Evolutionary conservation across 495 filamentous ascomycete genomes (phyloP).

Genomic region (Xylaria flabelliformis): DNA sequence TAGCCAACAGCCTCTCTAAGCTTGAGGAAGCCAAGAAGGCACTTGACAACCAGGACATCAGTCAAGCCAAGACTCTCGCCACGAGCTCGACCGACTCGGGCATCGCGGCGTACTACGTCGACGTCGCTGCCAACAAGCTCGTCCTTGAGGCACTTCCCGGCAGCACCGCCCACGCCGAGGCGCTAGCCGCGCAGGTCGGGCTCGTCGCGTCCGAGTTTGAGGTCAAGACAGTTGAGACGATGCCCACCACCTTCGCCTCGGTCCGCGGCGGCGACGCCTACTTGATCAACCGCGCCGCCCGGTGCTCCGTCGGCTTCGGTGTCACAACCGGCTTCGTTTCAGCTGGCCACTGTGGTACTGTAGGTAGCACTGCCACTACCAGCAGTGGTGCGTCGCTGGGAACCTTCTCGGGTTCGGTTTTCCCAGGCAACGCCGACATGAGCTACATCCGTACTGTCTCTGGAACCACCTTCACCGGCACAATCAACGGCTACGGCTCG

Average conservation of each 20-base stretch:
- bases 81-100: slow-evolving; percentile 26
- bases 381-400: slow-evolving; percentile 35
- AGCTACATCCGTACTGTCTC: slow-evolving; percentile 38
- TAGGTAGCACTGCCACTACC: slow-evolving; percentile 32
- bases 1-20: slow-evolving; percentile 38
- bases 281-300: slow-evolving; percentile 29
- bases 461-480: slow-evolving; percentile 34
- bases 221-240: slow-evolving; percentile 31
- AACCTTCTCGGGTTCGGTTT: slow-evolving; percentile 37
- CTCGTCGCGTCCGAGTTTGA: slow-evolving; percentile 37
- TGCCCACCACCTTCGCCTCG: slow-evolving; percentile 37
- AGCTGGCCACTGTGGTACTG: slow-evolving; percentile 38
- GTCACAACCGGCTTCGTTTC: slow-evolving; percentile 39
- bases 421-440: slow-evolving; percentile 39
- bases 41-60: slow-evolving; percentile 37
- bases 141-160: slow-evolving; percentile 35
- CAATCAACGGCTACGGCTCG: slow-evolving; percentile 35
- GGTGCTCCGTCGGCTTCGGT: slow-evolving; percentile 38
- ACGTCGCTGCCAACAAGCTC: slow-evolving; percentile 37
- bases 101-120: slow-evolving; percentile 39
- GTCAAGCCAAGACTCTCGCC: slow-evolving; percentile 35
- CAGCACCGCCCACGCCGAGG: slow-evolving; percentile 37
- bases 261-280: slow-evolving; percentile 36
- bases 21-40: slow-evolving; percentile 37
- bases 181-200: slow-evolving; percentile 34